These are phyloP conservation scores for Peniophora sp. DNA, from an alignment of 1,284 basidiomycete species.

Conservation along the genomic window DNA sequence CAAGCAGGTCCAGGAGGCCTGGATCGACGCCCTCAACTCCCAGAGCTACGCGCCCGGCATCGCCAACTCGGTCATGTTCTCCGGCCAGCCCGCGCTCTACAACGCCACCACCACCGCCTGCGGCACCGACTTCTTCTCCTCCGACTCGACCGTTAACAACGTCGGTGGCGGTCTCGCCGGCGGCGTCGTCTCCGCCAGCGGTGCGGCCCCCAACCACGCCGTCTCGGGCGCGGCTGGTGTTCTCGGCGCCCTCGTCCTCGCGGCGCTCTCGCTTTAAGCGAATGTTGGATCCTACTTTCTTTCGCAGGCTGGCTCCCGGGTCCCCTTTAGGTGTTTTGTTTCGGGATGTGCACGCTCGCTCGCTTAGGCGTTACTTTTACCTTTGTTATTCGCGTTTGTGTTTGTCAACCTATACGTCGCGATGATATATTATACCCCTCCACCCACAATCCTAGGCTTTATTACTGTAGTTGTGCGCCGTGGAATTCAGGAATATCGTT, in stretches of 20 bases:
- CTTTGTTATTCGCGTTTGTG: no score
- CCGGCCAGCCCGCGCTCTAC: constrained; percentile 63
- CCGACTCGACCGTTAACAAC: constrained; percentile 50
- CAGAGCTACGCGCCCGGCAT: constrained; percentile 73
- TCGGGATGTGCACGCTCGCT: no score
- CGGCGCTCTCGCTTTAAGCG: not conserved
- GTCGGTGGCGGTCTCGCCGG: constrained; percentile 48
- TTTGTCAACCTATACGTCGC: no score
- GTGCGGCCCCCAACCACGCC: constrained; percentile 13
- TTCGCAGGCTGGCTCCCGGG: no score
- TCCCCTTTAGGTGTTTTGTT: no score
- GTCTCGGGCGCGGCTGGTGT: not conserved
- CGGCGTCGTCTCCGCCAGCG: constrained; percentile 19
- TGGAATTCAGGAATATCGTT: no score
- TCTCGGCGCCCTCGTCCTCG: not conserved
- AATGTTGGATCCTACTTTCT: no score
- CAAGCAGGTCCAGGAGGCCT: constrained; percentile 63
- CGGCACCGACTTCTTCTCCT: constrained; percentile 53
- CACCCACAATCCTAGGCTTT: no score
- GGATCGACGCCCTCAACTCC: constrained; percentile 67
- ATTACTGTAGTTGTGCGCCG: no score
- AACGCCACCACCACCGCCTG: constrained; percentile 48
- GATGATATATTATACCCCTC: no score
- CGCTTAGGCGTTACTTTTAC: no score
- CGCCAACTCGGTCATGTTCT: constrained; percentile 52